Base-by-base conservation (phyloP, 495 filamentous ascomycete genomes). In the Xanthoparmelia taractica region DNA sequence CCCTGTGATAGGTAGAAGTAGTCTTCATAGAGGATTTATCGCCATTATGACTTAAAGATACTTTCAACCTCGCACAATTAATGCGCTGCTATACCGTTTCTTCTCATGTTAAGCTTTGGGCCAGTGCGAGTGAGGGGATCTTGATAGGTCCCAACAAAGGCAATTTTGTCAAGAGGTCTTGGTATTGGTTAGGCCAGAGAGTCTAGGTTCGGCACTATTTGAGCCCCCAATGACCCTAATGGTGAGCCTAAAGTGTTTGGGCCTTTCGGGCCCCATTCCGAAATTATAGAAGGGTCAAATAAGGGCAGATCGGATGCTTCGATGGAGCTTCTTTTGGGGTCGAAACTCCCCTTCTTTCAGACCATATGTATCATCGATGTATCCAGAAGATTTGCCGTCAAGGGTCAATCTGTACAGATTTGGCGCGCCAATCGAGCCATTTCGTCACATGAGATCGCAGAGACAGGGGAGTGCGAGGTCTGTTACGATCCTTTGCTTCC, bases 391-490 rank as follows among this genome's bases (percentile, higher is more conserved):
- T 29, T 15, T 25, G 37, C 60, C 55, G 20, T 23, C 18, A 31
- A 43, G 37, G 54, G 45, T 29, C 17, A n/a, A n/a, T 57, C 29
- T 34, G 54, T 52, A 63, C 37, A 41, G 38, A 20, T 62, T 62
- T 62, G 27, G 50, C 52, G 50, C 60, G 38, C 60, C 38, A 63
- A 63, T 63, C 60, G 33, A 56, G 60, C 60, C 29, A 41, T 10
- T 23, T 33, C 31, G 34, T 60, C 33, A 48, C 27, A 6, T 20
- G n/a, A 52, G 40, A 45, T 31, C 38, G 18, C 40, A 33, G 17
- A 20, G 50, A 54, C 50, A 54, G 50, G 50, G 50, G 50, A 54
- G 50, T 54, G 50, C 50, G 50, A 54, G 29, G 50, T 10, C 0
- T 20, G 17, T 20, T n/a, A 54, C 50, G 50, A 54, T 33, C 5